Conservation (phyloP, 495 filamentous ascomycete genomes). For the Trichoderma erinaceum region DNA sequence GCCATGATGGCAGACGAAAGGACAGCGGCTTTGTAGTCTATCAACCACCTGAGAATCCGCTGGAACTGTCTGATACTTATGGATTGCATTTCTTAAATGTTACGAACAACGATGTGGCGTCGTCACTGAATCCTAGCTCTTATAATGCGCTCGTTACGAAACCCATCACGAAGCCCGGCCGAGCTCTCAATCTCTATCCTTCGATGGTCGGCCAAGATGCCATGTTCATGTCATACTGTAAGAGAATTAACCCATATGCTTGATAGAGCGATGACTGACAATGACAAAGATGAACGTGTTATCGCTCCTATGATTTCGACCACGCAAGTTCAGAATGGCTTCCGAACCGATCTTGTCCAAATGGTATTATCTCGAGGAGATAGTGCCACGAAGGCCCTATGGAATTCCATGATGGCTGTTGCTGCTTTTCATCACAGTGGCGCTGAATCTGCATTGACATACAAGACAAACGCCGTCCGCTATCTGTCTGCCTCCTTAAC, state of each 20-base stretch:
- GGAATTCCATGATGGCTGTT: conserved; percentile 33
- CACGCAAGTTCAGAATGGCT: conserved; percentile 31
- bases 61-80: conserved; percentile 17
- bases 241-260: background rate
- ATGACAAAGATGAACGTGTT: conserved; percentile 22
- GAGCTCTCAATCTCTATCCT: conserved; percentile 24
- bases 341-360: conserved; percentile 30
- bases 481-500: conserved; percentile 24
- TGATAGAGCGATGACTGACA: background rate
- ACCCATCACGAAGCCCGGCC: background rate
- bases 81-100: conserved; percentile 29
- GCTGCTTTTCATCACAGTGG: conserved; percentile 31
- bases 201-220: conserved; percentile 26
- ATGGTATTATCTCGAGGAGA: conserved; percentile 28
- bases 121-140: background rate
- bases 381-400: conserved; percentile 27
- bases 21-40: conserved; percentile 16
- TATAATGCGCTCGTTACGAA: background rate
- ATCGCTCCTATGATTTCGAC: conserved; percentile 34
- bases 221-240: conserved; percentile 30
- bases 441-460: conserved; percentile 26
- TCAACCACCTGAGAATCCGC: background rate
- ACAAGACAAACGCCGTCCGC: conserved; percentile 29
- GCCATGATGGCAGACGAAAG: conserved; percentile 31
- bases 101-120: conserved; percentile 20